phyloP scores from a whole-genome alignment of 1,139 yeast species.

The Magnusiomyces magnusii region DNA sequence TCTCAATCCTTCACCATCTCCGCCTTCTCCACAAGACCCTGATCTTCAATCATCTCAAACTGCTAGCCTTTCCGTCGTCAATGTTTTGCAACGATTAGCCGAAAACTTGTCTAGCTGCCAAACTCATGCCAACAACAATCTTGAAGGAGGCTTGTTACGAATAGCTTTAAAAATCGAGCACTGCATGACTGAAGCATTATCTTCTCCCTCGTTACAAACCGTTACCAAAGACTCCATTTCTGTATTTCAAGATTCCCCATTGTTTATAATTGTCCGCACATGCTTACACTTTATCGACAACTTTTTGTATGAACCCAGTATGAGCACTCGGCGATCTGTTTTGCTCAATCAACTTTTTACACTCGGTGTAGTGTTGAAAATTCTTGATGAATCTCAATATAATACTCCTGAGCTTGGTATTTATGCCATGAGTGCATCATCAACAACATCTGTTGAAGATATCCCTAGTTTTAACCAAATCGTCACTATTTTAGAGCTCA shows the following conservation, averaged over 20 bases:
- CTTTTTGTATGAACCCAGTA: slow-evolving; percentile 53
- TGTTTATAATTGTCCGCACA: slow-evolving; percentile 52
- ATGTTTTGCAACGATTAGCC: slow-evolving; percentile 1
- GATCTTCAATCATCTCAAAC: not conserved
- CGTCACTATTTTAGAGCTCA: slow-evolving; percentile 43
- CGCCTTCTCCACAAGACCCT: not conserved
- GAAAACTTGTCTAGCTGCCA: not conserved
- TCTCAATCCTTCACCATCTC: not conserved
- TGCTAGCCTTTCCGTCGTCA: not conserved
- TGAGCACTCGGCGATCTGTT: slow-evolving; percentile 54
- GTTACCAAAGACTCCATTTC: slow-evolving; percentile 22
- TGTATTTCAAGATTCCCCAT: slow-evolving; percentile 33
- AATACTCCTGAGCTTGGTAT: slow-evolving; percentile 35
- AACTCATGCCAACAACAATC: not conserved
- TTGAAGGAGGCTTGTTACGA: not conserved
- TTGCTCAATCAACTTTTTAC: slow-evolving; percentile 44
- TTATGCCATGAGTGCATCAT: slow-evolving; percentile 35
- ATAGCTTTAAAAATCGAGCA: not conserved
- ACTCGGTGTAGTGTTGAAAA: slow-evolving; percentile 29
- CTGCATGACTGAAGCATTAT: not conserved
- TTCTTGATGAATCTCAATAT: slow-evolving; percentile 21
- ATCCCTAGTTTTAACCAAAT: slow-evolving; percentile 43
- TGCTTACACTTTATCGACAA: slow-evolving; percentile 65
- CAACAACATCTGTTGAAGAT: slow-evolving; percentile 17
- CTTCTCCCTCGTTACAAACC: not conserved